Base-by-base conservation (phyloP, 148 eudicot genomes). In the Fagopyrum tataricum region DNA sequence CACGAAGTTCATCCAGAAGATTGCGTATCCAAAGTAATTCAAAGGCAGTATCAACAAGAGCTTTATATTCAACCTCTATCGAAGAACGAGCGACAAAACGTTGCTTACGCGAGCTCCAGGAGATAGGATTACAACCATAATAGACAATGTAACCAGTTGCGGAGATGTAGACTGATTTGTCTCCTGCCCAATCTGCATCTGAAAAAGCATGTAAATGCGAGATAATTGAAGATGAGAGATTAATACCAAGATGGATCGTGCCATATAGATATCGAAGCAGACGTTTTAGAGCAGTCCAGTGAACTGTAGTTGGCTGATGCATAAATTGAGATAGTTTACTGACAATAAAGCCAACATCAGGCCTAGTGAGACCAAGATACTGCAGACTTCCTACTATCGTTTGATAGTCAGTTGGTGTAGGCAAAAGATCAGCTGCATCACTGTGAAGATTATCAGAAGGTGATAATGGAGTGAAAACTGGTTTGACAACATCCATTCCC, bases 121-220 rank as follows among this genome's bases (percentile, higher is more conserved):
- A 67, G 6, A 67, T 67, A 0, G 43, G 71, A 3, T 31, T 67
- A 10, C 15, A 2, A 10, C 71, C 71, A 24, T 37, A n/a, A 40
- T 31, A 67, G 2, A 67, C 1, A 21, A 40, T 18, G 41, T 67
- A 67, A 24, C 43, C 46, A 24, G 43, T 11, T 5, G n/a, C 40
- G 71, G 42, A 67, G 43, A 67, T 5, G 17, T 41, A 67, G 41
- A 37, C 46, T 37, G 37, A 15, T 42, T 37, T 37, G 20, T 67
- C 46, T 6, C 42, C 43, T n/a, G 44, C 71, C 71, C 71, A 67
- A n/a, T 67, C 71, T 10, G n/a, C 71, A 67, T 67, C 13, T 4
- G 46, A 39, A n/a, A 9, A 67, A 8, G 71, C 71, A 67, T 67
- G 71, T 8, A 67, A 46, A 46, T 46, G 49, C 1, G 49, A 13